Evolutionary conservation across 441 rosid species (phyloP).

Genomic region (Breynia disticha): DNA sequence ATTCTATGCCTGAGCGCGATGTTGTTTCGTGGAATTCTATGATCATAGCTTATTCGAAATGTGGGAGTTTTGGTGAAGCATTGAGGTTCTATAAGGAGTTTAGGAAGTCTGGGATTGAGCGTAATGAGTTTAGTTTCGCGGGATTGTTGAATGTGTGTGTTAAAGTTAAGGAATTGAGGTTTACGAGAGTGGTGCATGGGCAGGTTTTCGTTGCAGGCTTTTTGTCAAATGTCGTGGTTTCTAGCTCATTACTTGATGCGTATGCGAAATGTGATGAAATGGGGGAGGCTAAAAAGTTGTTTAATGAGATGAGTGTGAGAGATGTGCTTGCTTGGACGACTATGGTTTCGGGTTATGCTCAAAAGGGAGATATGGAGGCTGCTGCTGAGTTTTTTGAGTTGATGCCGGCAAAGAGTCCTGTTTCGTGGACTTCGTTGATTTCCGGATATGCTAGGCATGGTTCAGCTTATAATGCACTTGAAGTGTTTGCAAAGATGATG

Average conservation of each 20-base stretch:
- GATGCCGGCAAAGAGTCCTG: slow-evolving; percentile 41
- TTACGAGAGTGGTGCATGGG: slow-evolving; percentile 62
- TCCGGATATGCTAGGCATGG: slow-evolving; percentile 42
- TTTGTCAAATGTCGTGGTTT: slow-evolving; percentile 43
- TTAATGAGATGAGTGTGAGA: slow-evolving; percentile 36
- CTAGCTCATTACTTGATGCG: slow-evolving; percentile 46
- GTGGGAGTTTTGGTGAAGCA: slow-evolving; percentile 34
- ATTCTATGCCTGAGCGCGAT: slow-evolving; percentile 60
- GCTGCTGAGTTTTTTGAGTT: slow-evolving; percentile 33
- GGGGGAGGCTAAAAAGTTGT: slow-evolving; percentile 43
- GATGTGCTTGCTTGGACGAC: slow-evolving; percentile 53
- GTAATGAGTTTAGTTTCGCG: slow-evolving; percentile 53
- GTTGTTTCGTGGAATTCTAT: slow-evolving; percentile 76
- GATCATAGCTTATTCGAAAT: slow-evolving; percentile 51
- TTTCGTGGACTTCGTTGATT: slow-evolving; percentile 60
- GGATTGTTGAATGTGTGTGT: slow-evolving; percentile 61
- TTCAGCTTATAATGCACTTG: slow-evolving; percentile 34
- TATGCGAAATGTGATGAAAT: slow-evolving; percentile 46
- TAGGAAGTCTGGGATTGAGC: slow-evolving; percentile 41
- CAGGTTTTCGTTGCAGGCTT: slow-evolving; percentile 66
- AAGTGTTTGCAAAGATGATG: slow-evolving; percentile 36
- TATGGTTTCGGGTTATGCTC: slow-evolving; percentile 43
- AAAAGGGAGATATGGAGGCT: slow-evolving; percentile 37
- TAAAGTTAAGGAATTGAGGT: slow-evolving; percentile 33
- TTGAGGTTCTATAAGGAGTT: slow-evolving; percentile 44